Base-by-base conservation (phyloP, 768 basidiomycete genomes). In the Termitomyces sp. region DNA sequence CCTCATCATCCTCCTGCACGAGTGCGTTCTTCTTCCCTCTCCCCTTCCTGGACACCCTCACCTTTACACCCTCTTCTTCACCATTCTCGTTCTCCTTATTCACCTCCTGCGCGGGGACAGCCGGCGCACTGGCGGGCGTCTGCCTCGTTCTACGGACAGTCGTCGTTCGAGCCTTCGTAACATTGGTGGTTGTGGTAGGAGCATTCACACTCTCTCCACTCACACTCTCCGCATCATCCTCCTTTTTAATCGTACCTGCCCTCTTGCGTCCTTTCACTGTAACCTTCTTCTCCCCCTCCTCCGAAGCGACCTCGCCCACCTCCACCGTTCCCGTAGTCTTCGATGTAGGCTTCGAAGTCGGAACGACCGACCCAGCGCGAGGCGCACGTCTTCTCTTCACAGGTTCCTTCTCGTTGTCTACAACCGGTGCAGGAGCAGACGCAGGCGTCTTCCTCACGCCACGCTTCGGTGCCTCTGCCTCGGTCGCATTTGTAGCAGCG, bases 71-170 rank as follows among this genome's bases (percentile, higher is more conserved):
- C 25, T 50, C 49, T 29, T 72, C 68, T 10, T 70, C 71, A 12
- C 60, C 65, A 14, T 67, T 69, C 16, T 51, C 68, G 16, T 78
- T 78, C 64, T 79, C 77, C 58, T 80, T 79, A 53, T 78, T 71
- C 5, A 66, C 68, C 8, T 58, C 66, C 7, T 65, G 62, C 11
- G 12, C 11, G 35, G 68, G 63, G 35, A 60, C 62, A 2, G 69
- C 70, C 32, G 75, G 72, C 17, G 70, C 72, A 25, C 72, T 71
- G 10, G 70, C 69, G n/a, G 73, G 73, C 0, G 70, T 73, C 65
- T 70, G 76, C 52, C 65, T 67, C 37, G n/a, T 51, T n/a, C 49
- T 38, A 29, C 23, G 10, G 38, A 38, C 23, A 50, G 35, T 25
- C 5, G 25, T 23, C 25, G 23, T 37, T 27, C 37, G 50, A 31